Percentiles rank a stretch among this genome's conserved stretches.
Conservation (phyloP, 2,329 filamentous ascomycete genomes). For the Aspergillus luchuensis region DNA sequence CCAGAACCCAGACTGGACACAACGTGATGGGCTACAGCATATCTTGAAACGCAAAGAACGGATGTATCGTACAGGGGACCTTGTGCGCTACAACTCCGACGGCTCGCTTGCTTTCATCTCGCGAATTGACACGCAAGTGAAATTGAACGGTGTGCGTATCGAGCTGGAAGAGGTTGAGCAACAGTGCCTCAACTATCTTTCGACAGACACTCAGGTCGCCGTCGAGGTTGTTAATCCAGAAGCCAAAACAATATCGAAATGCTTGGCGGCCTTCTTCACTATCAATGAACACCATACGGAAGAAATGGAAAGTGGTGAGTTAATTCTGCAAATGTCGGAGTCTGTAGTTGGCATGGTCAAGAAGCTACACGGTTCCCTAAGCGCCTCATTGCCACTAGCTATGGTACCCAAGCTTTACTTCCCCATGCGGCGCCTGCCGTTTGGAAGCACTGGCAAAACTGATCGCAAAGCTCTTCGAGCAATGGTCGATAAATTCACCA, state of each 20-base stretch:
- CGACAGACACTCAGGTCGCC: constrained; percentile 41
- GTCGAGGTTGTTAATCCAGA: constrained; percentile 46
- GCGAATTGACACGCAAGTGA: constrained; percentile 39
- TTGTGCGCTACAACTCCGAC: constrained; percentile 40
- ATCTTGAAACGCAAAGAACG: constrained; percentile 31
- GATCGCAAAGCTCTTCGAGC: constrained; percentile 44
- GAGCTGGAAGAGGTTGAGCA: constrained; percentile 51
- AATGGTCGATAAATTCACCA: constrained; percentile 40
- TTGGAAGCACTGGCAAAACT: constrained; percentile 47
- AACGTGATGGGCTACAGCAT: constrained; percentile 20
- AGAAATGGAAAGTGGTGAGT: neutral
- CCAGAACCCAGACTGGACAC: constrained; percentile 35
- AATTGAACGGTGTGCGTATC: constrained; percentile 49
- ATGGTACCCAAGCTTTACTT: constrained; percentile 50
- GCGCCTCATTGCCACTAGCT: constrained; percentile 39
- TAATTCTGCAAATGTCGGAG: constrained; percentile 31
- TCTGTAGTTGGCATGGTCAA: constrained; percentile 27
- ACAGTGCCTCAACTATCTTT: constrained; percentile 41
- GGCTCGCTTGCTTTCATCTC: constrained; percentile 38
- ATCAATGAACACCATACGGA: constrained; percentile 15
- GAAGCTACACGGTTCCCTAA: constrained; percentile 30
- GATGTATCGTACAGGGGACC: constrained; percentile 43
- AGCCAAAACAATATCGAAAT: constrained; percentile 33
- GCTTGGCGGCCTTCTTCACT: constrained; percentile 40
- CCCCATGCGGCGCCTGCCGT: constrained; percentile 44